phyloP scores from a whole-genome alignment of 2,329 filamentous ascomycete species.

The Colletotrichum neosansevieriae region DNA sequence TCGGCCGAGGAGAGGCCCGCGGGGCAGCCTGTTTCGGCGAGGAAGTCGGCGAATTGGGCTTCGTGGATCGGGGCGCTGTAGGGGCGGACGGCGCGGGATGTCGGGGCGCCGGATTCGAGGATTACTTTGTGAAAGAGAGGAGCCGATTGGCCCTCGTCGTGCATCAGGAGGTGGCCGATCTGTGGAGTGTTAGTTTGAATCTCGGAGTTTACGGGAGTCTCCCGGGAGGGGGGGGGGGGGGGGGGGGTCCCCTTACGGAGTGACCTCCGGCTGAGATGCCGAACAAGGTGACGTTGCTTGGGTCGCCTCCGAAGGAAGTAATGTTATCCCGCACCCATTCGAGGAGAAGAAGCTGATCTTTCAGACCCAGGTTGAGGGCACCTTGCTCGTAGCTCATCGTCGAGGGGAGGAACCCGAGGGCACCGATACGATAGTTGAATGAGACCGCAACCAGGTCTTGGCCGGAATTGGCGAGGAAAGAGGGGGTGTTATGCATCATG shows the following conservation, averaged over 20 bases:
- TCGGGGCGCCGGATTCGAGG: constrained; percentile 68
- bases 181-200: constrained; percentile 46
- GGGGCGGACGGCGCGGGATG: constrained; percentile 64
- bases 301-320: constrained; percentile 70
- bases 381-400: constrained; percentile 64
- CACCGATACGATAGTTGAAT: constrained; percentile 74
- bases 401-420: constrained; percentile 76
- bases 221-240: too few relatives aligned
- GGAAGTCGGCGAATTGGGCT: constrained; percentile 67
- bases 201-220: background rate
- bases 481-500: constrained; percentile 69
- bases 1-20: constrained; percentile 57
- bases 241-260: constrained; percentile 54
- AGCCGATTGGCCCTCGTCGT: constrained; percentile 46
- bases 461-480: constrained; percentile 69
- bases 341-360: constrained; percentile 71
- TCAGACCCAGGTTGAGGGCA: constrained; percentile 72
- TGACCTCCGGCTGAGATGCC: constrained; percentile 73
- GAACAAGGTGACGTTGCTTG: constrained; percentile 69
- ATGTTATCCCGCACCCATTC: constrained; percentile 73
- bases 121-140: constrained; percentile 66
- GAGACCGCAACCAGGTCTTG: constrained; percentile 68
- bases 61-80: constrained; percentile 69
- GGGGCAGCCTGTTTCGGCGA: constrained; percentile 63
- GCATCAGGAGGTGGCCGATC: constrained; percentile 76